Evolutionary conservation across 2,329 filamentous ascomycete genomes (phyloP).

Genomic region (Microthyrium microscopicum): DNA sequence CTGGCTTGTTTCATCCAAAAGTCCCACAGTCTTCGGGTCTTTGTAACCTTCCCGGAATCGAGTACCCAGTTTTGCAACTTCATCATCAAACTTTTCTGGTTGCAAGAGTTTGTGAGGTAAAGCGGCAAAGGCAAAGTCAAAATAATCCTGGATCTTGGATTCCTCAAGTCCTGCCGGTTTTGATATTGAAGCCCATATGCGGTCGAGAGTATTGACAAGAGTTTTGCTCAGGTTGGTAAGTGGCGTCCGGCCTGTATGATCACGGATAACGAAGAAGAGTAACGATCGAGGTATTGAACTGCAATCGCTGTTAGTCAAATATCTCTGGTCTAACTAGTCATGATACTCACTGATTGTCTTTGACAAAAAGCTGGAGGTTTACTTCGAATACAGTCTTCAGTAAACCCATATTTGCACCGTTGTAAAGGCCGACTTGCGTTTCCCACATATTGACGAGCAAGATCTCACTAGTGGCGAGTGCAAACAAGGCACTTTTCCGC

Average conservation of each 20-base stretch:
- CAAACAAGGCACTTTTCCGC: slow-evolving; percentile 93
- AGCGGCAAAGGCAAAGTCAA: slow-evolving; percentile 93
- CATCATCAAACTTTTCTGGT: slow-evolving; percentile 71
- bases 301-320: slow-evolving; percentile 12
- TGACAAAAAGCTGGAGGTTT: slow-evolving; percentile 90
- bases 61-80: slow-evolving; percentile 62
- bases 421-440: slow-evolving; percentile 93
- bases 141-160: slow-evolving; percentile 88
- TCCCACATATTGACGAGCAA: slow-evolving; percentile 99
- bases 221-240: slow-evolving; percentile 81
- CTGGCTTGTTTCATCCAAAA: slow-evolving; percentile 54
- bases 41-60: slow-evolving; percentile 72
- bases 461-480: slow-evolving; percentile 91
- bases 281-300: slow-evolving; percentile 59
- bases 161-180: slow-evolving; percentile 81
- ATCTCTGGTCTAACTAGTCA: neutral
- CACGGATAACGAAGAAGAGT: slow-evolving; percentile 96
- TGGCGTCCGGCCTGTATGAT: slow-evolving; percentile 85
- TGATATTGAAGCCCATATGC: slow-evolving; percentile 84
- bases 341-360: slow-evolving; percentile 65
- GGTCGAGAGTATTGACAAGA: slow-evolving; percentile 71
- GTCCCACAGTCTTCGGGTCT: slow-evolving; percentile 43
- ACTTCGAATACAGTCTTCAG: slow-evolving; percentile 99
- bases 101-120: slow-evolving; percentile 95
- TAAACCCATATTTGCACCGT: slow-evolving; percentile 96